Percentiles rank a stretch among this genome's conserved stretches.
These are phyloP conservation scores for Waltergamsia citrina DNA, from an alignment of 2,329 filamentous ascomycete genomes.

Conservation along the genomic window DNA sequence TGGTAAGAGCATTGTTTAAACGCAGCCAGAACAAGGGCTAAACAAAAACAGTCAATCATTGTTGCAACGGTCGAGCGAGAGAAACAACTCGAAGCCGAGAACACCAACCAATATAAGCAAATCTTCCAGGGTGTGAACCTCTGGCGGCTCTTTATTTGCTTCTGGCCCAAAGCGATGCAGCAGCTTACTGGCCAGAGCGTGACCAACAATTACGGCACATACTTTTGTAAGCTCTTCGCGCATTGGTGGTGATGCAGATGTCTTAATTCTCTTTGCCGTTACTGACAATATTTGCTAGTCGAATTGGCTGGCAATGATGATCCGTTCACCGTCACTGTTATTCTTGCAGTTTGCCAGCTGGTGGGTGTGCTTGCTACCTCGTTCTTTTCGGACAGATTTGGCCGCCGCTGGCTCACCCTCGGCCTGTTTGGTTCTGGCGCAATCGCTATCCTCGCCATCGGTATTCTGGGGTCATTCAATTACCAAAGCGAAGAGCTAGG, in stretches of 20 bases:
- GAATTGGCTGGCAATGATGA: conserved; percentile 29
- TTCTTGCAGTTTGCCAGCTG: conserved; percentile 28
- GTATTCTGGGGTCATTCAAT: no score
- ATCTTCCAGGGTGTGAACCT: conserved; percentile 26
- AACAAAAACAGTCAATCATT: conserved; percentile 19
- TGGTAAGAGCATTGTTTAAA: conserved; percentile 11
- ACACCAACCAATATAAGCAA: conserved; percentile 17
- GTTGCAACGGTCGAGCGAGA: conserved; percentile 21
- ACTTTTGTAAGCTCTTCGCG: conserved; percentile 20
- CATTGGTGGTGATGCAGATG: neutral
- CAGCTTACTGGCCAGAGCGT: conserved; percentile 27
- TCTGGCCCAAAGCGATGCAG: conserved; percentile 28
- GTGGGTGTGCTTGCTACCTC: conserved; percentile 28
- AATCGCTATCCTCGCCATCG: conserved; percentile 1
- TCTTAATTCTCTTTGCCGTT: neutral
- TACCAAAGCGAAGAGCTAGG: no score
- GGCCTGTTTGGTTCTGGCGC: conserved; percentile 21
- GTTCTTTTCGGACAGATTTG: conserved; percentile 20
- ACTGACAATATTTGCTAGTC: no score
- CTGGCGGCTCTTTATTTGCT: conserved; percentile 23
- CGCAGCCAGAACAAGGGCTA: neutral
- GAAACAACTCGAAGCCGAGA: conserved; percentile 17
- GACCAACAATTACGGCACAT: conserved; percentile 27
- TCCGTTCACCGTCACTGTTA: conserved; percentile 30
- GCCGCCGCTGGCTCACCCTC: conserved; percentile 25